A percentile compares a stretch with the other conserved stretches of the same genome.
Evolutionary conservation across 768 basidiomycete species (phyloP).

Genomic region (Dentipellis sp.): DNA sequence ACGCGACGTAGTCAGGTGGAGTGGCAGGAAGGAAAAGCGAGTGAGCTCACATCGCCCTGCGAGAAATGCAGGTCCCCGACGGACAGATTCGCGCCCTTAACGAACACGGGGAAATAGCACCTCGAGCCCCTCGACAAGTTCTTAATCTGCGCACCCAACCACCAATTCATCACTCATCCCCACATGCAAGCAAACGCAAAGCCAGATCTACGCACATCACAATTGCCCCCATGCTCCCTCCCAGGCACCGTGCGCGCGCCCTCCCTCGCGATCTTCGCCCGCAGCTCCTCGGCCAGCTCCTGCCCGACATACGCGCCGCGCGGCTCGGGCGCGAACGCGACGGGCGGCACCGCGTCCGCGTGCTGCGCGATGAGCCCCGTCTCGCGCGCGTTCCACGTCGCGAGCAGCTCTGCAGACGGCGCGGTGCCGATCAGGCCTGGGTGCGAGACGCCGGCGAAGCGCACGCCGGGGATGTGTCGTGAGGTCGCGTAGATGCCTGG

Average conservation of each 20-base stretch:
- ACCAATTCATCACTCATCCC: not conserved
- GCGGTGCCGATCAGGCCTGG: conserved; percentile 73
- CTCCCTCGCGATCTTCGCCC: conserved; percentile 47
- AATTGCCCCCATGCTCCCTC: conserved; percentile 75
- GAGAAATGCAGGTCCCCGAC: conserved; percentile 77
- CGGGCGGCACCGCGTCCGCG: conserved; percentile 44
- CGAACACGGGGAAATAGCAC: conserved; percentile 71
- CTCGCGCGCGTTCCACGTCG: conserved; percentile 70
- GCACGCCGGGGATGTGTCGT: conserved; percentile 70
- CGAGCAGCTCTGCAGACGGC: conserved; percentile 63
- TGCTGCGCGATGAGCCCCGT: conserved; percentile 49
- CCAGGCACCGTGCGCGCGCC: conserved; percentile 71
- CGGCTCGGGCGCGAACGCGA: conserved; percentile 54
- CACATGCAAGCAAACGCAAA: no score
- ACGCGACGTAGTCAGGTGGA: conserved; percentile 4
- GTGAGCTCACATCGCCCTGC: conserved; percentile 51
- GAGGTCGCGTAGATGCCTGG: conserved; percentile 63
- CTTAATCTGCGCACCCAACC: conserved; percentile 44
- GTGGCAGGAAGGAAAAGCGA: conserved; percentile 8
- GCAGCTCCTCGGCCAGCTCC: conserved; percentile 37
- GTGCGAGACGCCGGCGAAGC: conserved; percentile 71
- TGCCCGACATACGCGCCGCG: conserved; percentile 64
- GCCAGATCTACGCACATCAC: conserved; percentile 39
- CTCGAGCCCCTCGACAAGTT: conserved; percentile 67
- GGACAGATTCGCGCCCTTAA: conserved; percentile 67